phyloP scores from a whole-genome alignment of 495 filamentous ascomycete species.

The Glutinoglossum americanum region DNA sequence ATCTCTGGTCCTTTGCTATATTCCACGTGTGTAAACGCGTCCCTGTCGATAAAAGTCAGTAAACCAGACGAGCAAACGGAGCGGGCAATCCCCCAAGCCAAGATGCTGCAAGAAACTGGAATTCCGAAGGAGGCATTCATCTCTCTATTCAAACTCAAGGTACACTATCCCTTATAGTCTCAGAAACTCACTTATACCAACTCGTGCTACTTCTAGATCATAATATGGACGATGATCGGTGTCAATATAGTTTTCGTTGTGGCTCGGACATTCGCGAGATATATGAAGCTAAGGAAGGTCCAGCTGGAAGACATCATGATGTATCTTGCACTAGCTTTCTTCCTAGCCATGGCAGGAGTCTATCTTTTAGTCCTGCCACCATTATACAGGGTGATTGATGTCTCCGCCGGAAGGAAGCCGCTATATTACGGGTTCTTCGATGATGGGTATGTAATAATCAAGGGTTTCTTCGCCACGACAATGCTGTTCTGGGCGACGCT shows the following conservation, averaged over 20 bases:
- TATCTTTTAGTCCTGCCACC: conserved; percentile 18
- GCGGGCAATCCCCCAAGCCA: background rate
- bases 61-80: background rate
- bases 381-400: conserved; percentile 12
- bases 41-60: background rate
- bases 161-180: background rate
- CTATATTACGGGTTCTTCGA: conserved; percentile 11
- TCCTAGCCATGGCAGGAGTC: conserved; percentile 15
- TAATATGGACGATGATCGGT: conserved; percentile 12
- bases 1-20: background rate
- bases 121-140: background rate
- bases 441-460: conserved; percentile 14
- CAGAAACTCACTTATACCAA: background rate
- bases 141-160: background rate
- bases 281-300: conserved; percentile 10
- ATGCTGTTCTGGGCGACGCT: conserved; percentile 23
- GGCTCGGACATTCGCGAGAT: conserved; percentile 9
- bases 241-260: conserved; percentile 13
- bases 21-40: background rate
- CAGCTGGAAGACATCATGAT: conserved; percentile 17
- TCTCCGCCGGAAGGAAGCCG: conserved; percentile 4
- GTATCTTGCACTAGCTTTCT: conserved; percentile 14
- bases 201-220: conserved; percentile 6
- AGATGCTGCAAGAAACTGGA: background rate
- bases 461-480: conserved; percentile 22